Evolutionary conservation across 305 asterid genomes (phyloP), one percentile per base, ranked within the genome.

Genomic region (Euphrasia arctica): DNA sequence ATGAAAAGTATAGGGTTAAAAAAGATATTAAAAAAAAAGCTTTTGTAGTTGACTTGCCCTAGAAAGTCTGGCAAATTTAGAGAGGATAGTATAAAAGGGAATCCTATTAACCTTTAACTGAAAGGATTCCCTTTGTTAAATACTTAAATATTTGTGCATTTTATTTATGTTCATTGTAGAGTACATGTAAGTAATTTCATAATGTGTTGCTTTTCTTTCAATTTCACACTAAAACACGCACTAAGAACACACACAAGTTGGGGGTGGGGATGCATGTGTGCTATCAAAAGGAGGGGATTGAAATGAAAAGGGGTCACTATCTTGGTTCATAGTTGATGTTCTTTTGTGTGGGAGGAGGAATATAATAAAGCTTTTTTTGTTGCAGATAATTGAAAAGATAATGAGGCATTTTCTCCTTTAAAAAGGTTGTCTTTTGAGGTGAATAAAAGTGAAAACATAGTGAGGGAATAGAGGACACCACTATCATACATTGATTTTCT

Each of bases 291-390:
- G 74, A 51, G 85, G 76, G 77, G 77, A 71, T 70, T 68, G 79
- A 78, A 82, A 88, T 84, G 81, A 85, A 87, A 82, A 80, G 85
- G 82, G 66, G 84, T 60, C 81, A 78, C 79, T 75, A 34, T 80
- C 82, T 90, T 87, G 90, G 93, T 87, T 76, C 77, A 80, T 90
- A 80, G 91, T 85, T 82, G 91, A 72, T 85, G 95, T 78, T 85
- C 43, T 84, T 80, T 83, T 81, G 84, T 81, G 85, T 75, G 82
- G 77, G 78, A 76, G 70, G 71, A 60, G 84, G 96, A 84, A 85
- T 83, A 82, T 50, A 50, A n/a, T n/a, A 27, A 77, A 82, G 75
- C 72, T 62, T 74, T 69, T 49, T 13, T 49, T 49, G 34, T 60
- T 45, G 78, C 72, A 80, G 75, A 66, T 36, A 1, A 36, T 75